Base-by-base conservation (phyloP, 805 yeast species). In the Blastobotrys robertii region DNA sequence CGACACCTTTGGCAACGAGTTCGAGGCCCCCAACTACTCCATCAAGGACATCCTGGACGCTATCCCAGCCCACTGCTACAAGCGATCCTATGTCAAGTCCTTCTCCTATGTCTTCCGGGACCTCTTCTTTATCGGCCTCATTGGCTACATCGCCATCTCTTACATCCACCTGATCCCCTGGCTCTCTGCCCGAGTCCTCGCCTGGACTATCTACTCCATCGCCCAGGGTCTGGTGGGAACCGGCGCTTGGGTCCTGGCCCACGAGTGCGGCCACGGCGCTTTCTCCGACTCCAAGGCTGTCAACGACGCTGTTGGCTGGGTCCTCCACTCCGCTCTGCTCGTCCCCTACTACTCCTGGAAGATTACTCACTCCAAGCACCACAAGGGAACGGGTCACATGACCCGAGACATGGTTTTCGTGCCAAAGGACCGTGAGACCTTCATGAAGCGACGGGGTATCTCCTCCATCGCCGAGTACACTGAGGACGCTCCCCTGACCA, bases 331-430 rank as follows among this genome's bases (percentile, higher is more conserved):
- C 13, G 76, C 74, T 58, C 67, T 83, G 54, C 60, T 83, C 55
- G 95, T 85, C 29, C 95, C 95, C 38, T 84, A 80, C 68, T 84
- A 84, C 62, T 81, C 92, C 7, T 84, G 95, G 95, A 81, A 84
- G 57, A 78, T 69, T 63, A 68, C 84, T 39, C 95, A 84, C 65
- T 77, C 84, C 44, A 84, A 81, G 72, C 95, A 84, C 67, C 95
- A 84, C 72, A 84, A 85, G 71, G 84, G 88, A 45, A 84, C 94
- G 34, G 94, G 92, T 50, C 85, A 85, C 63, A 57, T 84, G 60
- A 68, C 79, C 32, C 74, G 86, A 60, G 95, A 84, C 60, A 84
- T 80, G 80, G 94, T 84, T 39, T 84, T 81, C 56, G 83, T 84
- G 43, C 95, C 95, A 41, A 66, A 72, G 57, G 77, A 80, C 38